A percentile compares a stretch with the other conserved stretches of the same genome.
phyloP scores from a whole-genome alignment of 2,329 filamentous ascomycete species.

The Plectosphaerella plurivora region DNA sequence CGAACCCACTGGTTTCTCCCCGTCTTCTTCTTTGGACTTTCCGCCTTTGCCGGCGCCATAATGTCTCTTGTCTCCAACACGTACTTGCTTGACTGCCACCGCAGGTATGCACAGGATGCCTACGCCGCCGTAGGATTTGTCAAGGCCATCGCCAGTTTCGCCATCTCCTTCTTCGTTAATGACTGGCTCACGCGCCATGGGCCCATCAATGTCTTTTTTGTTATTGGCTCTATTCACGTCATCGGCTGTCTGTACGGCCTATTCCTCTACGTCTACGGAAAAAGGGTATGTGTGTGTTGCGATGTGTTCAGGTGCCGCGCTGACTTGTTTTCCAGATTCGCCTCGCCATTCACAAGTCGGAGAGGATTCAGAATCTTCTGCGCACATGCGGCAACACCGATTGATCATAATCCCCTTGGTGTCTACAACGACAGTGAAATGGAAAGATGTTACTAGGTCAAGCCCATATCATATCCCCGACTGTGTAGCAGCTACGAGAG shows the following conservation, averaged over 20 bases:
- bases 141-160: constrained; percentile 5
- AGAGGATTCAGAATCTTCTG: not conserved
- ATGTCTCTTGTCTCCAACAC: not conserved
- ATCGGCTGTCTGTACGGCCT: constrained; percentile 2
- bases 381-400: not conserved
- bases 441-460: too few relatives aligned
- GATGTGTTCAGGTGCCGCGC: not conserved
- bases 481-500: too few relatives aligned
- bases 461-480: too few relatives aligned
- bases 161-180: constrained; percentile 8
- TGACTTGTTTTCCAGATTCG: not conserved
- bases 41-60: constrained; percentile 56
- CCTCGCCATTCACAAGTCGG: not conserved
- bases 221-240: constrained; percentile 3
- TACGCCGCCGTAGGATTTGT: constrained; percentile 7
- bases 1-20: not conserved
- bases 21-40: constrained; percentile 62
- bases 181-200: constrained; percentile 3
- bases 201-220: constrained; percentile 6
- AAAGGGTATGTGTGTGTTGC: not conserved
- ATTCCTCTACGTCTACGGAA: constrained; percentile 3
- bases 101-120: not conserved
- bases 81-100: not conserved
- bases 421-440: too few relatives aligned
- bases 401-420: not conserved